phyloP scores from a whole-genome alignment of 1,139 yeast species.

The Blastobotrys arbuscula region DNA sequence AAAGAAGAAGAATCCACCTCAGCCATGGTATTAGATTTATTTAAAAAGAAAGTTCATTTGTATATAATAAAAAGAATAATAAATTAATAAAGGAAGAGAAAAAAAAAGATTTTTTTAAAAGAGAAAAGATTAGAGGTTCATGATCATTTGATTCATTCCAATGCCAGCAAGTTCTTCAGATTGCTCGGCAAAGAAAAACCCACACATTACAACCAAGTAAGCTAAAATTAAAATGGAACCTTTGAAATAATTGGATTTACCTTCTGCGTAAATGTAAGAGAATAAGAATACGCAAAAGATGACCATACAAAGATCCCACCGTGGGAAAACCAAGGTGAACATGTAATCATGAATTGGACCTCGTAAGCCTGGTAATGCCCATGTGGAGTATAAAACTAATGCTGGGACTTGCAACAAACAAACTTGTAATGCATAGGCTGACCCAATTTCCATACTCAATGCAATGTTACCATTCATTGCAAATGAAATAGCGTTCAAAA shows the following conservation, averaged over 20 bases:
- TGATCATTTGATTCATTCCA: conserved; percentile 3
- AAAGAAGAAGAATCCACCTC: conserved; percentile 18
- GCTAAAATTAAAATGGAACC: conserved; percentile 83
- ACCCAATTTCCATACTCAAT: conserved; percentile 87
- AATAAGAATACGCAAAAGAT: conserved; percentile 81
- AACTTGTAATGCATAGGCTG: conserved; percentile 97
- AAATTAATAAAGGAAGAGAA: neutral
- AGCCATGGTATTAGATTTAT: conserved; percentile 13
- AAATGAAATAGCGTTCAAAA: conserved; percentile 92
- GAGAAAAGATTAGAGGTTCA: neutral
- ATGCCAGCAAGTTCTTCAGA: conserved; percentile 6
- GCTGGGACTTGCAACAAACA: conserved; percentile 91
- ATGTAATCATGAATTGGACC: conserved; percentile 41
- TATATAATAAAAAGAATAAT: neutral
- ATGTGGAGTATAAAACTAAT: conserved; percentile 60
- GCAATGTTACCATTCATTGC: conserved; percentile 97
- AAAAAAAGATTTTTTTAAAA: no score
- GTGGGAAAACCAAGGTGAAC: conserved; percentile 83
- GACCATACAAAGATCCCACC: conserved; percentile 91
- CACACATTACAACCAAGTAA: conserved; percentile 69
- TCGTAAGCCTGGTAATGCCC: conserved; percentile 32
- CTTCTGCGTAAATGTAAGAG: conserved; percentile 94
- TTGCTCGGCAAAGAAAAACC: conserved; percentile 63
- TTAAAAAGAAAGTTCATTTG: neutral
- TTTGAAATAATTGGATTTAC: conserved; percentile 91